Base-by-base conservation (phyloP, 2,329 filamentous ascomycete genomes). In the Fusarium tuaranense region DNA sequence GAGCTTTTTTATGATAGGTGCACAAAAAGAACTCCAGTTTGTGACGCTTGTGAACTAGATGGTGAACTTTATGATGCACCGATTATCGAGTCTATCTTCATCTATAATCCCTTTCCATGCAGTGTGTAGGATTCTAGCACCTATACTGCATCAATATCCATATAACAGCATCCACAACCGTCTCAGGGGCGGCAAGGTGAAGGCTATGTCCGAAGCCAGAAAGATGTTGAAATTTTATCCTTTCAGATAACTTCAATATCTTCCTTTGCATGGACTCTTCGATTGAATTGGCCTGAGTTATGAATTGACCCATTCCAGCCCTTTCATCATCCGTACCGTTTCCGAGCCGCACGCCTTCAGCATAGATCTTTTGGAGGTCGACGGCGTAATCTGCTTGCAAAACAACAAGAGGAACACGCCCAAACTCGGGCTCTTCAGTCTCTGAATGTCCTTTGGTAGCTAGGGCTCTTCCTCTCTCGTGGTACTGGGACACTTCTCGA, bases 131-230 rank as follows among this genome's bases (percentile, higher is more conserved):
- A 14, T 9, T n/a, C 36, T 51, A 68, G 32, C 66, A 68, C 12
- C 62, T 39, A 14, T 68, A 68, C 18, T 65, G 66, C 53, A 60
- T 63, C n/a, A 68, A 51, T 22, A 68, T 57, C 66, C 66, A 68
- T 55, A 65, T 65, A 7, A 68, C 66, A 20, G 55, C 62, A 4
- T 60, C 55, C 14, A 68, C 66, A 8, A 68, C 44, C 2, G 36
- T 22, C 16, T 68, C 66, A 4, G 66, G 66, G 32, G 66, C 53
- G 4, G 66, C n/a, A 10, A 68, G 9, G 10, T 68, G 66, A 27
- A 68, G 46, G 5, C 25, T 38, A n/a, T 55, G 53, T 18, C 66
- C 66, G 13, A 27, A 32, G 4, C 44, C 61, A 18, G 18, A 7
- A 36, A 60, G 30, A 1, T 61, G 53, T 18, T 63, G 53, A 13